Evolutionary conservation across 169 alveolate genomes (phyloP).

Genomic region (Cryptosporidium viatorum): DNA sequence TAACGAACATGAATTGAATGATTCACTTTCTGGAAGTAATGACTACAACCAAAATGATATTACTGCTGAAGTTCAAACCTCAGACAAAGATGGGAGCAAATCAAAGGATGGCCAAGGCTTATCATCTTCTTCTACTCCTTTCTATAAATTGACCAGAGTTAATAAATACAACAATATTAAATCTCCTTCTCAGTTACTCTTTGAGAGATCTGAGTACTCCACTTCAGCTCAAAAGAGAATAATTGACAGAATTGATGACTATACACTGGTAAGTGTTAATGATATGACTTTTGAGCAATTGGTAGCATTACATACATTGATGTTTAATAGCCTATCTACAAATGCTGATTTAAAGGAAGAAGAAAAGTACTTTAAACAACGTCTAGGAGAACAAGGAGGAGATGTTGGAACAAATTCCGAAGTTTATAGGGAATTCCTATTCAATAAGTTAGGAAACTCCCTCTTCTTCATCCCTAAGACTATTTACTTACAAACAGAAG

Average conservation of each 20-base stretch:
- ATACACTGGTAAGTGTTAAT: neutral
- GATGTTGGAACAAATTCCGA: slow-evolving; percentile 32
- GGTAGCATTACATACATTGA: neutral
- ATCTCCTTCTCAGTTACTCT: slow-evolving; percentile 28
- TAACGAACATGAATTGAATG: neutral
- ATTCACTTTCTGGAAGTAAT: no score
- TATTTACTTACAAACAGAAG: neutral
- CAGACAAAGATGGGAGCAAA: neutral
- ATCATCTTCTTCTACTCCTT: neutral
- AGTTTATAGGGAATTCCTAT: slow-evolving; percentile 11
- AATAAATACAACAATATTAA: neutral
- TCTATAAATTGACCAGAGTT: slow-evolving; percentile 1
- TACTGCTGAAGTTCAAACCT: neutral
- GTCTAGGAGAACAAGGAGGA: slow-evolving; percentile 45
- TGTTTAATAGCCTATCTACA: neutral
- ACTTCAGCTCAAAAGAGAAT: slow-evolving; percentile 55
- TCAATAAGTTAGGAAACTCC: neutral
- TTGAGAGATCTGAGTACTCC: slow-evolving; percentile 45
- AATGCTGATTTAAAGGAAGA: slow-evolving; percentile 27
- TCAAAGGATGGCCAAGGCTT: neutral
- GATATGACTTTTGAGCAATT: slow-evolving; percentile 4
- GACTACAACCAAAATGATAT: no score
- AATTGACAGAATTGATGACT: slow-evolving; percentile 30
- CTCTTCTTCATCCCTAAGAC: slow-evolving; percentile 39
- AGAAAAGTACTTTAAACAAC: slow-evolving; percentile 2